These are phyloP conservation scores for Talaromyces liani DNA, from an alignment of 495 filamentous ascomycete genomes.

Conservation along the genomic window DNA sequence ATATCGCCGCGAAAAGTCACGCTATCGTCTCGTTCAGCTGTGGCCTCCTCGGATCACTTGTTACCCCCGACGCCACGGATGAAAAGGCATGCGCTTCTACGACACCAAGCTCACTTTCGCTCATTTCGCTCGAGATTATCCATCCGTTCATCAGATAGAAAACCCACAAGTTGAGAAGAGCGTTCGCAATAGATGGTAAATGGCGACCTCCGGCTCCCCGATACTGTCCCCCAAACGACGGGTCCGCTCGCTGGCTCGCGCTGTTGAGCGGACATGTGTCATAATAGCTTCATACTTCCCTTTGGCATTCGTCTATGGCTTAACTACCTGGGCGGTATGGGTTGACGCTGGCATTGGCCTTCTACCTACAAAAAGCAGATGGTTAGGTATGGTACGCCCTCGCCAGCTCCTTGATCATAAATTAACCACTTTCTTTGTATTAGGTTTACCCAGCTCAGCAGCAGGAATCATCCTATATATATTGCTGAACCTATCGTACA, in stretches of 20 bases:
- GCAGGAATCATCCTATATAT: conserved; percentile 66
- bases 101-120: background rate
- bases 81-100: background rate
- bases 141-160: background rate
- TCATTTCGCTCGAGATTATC: background rate
- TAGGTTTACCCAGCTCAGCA: conserved; percentile 39
- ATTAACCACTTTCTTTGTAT: background rate
- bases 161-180: background rate
- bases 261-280: conserved; percentile 81
- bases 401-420: background rate
- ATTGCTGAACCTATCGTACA: conserved; percentile 82
- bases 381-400: conserved; percentile 50
- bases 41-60: background rate
- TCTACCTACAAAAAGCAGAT: conserved; percentile 42
- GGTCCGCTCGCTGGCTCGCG: conserved; percentile 58
- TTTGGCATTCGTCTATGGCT: conserved; percentile 76
- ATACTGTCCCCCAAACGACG: conserved; percentile 43
- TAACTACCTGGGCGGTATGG: conserved; percentile 87
- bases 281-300: conserved; percentile 75
- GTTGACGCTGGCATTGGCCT: conserved; percentile 74
- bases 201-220: conserved; percentile 36
- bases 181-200: conserved; percentile 8
- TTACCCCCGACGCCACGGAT: background rate
- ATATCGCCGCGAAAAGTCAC: background rate
- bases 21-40: background rate